Conservation (phyloP, 441 rosid genomes). For the Euphorbia corollata region DNA sequence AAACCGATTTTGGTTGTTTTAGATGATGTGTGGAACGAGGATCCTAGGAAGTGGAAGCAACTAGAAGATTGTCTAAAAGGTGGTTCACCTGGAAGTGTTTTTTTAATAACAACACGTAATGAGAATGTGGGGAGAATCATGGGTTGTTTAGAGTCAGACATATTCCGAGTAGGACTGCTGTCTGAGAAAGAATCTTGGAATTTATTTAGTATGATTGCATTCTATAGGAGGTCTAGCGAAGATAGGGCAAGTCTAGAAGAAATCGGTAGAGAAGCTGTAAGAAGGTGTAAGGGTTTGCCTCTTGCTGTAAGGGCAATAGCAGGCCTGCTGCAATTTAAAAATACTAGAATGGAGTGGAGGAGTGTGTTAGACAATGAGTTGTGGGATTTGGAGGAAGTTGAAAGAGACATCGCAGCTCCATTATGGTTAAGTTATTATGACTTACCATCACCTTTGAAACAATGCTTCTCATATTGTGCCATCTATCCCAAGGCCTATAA, state of each 20-base stretch:
- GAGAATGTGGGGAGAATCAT: background rate
- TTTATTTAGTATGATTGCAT: constrained; percentile 2
- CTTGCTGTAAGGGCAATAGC: constrained; percentile 11
- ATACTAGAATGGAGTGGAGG: background rate
- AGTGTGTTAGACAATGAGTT: background rate
- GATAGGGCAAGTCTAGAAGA: background rate
- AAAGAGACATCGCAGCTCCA: background rate
- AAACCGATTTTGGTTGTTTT: constrained; percentile 11
- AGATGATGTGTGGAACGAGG: constrained; percentile 20
- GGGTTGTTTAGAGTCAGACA: background rate
- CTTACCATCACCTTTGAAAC: background rate
- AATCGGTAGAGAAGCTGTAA: constrained; percentile 3
- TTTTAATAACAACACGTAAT: constrained; percentile 13
- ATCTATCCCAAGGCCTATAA: constrained; percentile 8
- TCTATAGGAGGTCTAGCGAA: background rate
- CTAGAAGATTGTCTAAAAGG: background rate
- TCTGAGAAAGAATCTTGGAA: background rate
- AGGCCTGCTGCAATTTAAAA: background rate
- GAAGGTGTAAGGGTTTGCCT: constrained; percentile 10
- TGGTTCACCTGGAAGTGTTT: constrained; percentile 3
- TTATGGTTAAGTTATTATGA: constrained; percentile 12
- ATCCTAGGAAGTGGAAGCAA: constrained; percentile 6
- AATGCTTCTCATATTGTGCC: constrained; percentile 12
- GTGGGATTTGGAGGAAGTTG: constrained; percentile 8
- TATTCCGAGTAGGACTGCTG: background rate